Evolutionary conservation across 305 asterid species (phyloP).

Genomic region (Rubia balearica): DNA sequence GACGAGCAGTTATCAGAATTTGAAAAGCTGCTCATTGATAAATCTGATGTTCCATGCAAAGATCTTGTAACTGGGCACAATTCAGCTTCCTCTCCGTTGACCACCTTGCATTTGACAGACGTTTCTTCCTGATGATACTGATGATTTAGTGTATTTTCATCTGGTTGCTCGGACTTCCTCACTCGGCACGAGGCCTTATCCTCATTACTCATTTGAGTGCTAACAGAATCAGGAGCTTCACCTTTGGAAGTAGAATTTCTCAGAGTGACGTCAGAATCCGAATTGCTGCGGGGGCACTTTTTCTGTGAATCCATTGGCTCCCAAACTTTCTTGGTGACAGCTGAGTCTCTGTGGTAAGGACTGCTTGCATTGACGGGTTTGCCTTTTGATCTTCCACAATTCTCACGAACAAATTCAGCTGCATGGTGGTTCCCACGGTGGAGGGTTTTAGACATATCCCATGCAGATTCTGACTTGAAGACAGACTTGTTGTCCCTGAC

Average conservation of each 20-base stretch:
- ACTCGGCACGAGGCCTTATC: slow-evolving; percentile 28
- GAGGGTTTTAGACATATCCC: slow-evolving; percentile 59
- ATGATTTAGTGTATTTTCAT: slow-evolving; percentile 23
- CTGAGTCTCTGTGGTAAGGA: slow-evolving; percentile 31
- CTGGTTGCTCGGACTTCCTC: slow-evolving; percentile 24
- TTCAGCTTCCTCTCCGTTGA: slow-evolving; percentile 40
- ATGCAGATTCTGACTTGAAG: slow-evolving; percentile 40
- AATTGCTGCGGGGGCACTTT: slow-evolving; percentile 58
- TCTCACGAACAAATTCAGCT: slow-evolving; percentile 42
- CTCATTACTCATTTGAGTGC: slow-evolving; percentile 28
- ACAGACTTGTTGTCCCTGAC: slow-evolving; percentile 40
- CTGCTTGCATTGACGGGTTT: slow-evolving; percentile 32
- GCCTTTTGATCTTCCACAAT: slow-evolving; percentile 47
- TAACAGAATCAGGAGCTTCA: slow-evolving; percentile 50
- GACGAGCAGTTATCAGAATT: slow-evolving; percentile 80
- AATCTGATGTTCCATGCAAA: slow-evolving; percentile 29
- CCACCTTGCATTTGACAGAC: slow-evolving; percentile 29
- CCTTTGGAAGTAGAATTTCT: slow-evolving; percentile 44
- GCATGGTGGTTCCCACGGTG: slow-evolving; percentile 45
- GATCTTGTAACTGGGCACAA: slow-evolving; percentile 26
- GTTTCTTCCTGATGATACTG: slow-evolving; percentile 27
- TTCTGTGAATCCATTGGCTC: slow-evolving; percentile 86
- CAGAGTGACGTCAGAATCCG: slow-evolving; percentile 59
- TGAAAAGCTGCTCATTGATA: slow-evolving; percentile 44
- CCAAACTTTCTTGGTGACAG: slow-evolving; percentile 72